Conservation (phyloP, 2,329 filamentous ascomycete genomes). For the Drechslerella dactyloides region DNA sequence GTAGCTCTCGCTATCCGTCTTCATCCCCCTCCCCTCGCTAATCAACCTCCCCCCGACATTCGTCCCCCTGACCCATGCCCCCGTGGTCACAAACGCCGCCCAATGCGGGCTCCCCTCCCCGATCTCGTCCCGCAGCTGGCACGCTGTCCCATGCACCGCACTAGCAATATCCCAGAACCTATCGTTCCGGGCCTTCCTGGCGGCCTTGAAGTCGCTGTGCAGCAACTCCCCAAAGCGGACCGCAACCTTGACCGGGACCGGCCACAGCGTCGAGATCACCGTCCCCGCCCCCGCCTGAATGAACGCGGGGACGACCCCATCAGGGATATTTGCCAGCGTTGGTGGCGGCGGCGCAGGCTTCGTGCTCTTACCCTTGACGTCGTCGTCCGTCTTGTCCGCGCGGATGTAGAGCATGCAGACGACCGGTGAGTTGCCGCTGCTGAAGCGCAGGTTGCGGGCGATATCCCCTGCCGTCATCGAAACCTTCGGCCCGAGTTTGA, state of each 20-base stretch:
- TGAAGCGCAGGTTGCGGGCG: constrained; percentile 11
- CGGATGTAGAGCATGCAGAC: constrained; percentile 10
- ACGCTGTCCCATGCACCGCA: constrained; percentile 3
- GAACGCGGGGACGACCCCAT: constrained; percentile 30
- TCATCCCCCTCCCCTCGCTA: constrained; percentile 12
- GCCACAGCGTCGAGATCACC: constrained; percentile 43
- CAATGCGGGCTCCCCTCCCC: constrained; percentile 20
- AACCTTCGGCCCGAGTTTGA: constrained; percentile 15
- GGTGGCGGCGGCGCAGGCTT: background rate
- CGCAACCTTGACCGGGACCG: constrained; percentile 25
- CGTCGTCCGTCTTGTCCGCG: constrained; percentile 11
- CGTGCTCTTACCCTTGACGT: background rate
- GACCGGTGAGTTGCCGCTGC: constrained; percentile 17
- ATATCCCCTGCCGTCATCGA: constrained; percentile 26
- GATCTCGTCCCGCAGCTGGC: constrained; percentile 8
- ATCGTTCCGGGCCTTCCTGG: background rate
- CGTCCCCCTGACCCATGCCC: constrained; percentile 36
- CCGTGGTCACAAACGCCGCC: constrained; percentile 32
- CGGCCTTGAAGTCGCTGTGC: constrained; percentile 13
- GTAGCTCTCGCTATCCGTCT: constrained; percentile 21
- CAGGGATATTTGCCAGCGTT: constrained; percentile 16
- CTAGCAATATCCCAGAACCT: constrained; percentile 31
- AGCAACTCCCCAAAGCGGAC: constrained; percentile 28
- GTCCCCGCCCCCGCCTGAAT: constrained; percentile 34
- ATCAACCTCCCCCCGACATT: constrained; percentile 31